Evolutionary conservation across 441 rosid genomes (phyloP), one percentile per base, ranked within the genome.

Genomic region (Biscutella auriculata): DNA sequence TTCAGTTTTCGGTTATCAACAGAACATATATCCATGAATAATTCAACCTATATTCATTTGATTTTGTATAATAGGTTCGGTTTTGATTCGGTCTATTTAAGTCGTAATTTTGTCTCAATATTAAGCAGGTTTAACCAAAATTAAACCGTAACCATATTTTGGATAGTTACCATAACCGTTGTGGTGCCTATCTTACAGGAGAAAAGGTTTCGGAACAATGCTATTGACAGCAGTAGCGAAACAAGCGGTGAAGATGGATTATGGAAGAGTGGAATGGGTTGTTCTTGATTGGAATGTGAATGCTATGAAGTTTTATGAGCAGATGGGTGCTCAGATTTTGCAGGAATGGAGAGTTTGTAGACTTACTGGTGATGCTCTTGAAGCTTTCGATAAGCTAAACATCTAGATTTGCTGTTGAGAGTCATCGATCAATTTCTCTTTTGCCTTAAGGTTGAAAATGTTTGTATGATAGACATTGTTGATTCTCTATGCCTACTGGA

Each of bases 251-350:
- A 82, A 79, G 57, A 85, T 91, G 95, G 91, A 79, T 34, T 88
- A 88, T 26, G 96, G 90, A 9, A 83, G 93, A 61, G 96, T 91
- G 6, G 93, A 85, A 44, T 88, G 95, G 95, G 65, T 72, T 32
- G 98, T 88, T 43, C 92, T 88, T 61, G 95, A 85, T 62, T 88
- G 96, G 98, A 88, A 91, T 67, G 74, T 69, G 11, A 84, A 88
- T 65, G 95, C 91, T 6, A 85, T 91, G 4, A 77, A 77, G 65
- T 88, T 91, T 19, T 85, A 85, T 23, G 90, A 91, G 58, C 84
- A 80, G 25, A 85, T 91, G 95, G 97, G 97, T 9, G 97, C 97
- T n/a, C 48, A 77, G 60, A 40, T 87, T 32, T 73, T 77, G 63
- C 78, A 74, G 40, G 95, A 83, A 4, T 82, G 92, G 90, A 82